phyloP scores from a whole-genome alignment of 352 stramenopile genomes.

The Pythium grandisporangium region DNA sequence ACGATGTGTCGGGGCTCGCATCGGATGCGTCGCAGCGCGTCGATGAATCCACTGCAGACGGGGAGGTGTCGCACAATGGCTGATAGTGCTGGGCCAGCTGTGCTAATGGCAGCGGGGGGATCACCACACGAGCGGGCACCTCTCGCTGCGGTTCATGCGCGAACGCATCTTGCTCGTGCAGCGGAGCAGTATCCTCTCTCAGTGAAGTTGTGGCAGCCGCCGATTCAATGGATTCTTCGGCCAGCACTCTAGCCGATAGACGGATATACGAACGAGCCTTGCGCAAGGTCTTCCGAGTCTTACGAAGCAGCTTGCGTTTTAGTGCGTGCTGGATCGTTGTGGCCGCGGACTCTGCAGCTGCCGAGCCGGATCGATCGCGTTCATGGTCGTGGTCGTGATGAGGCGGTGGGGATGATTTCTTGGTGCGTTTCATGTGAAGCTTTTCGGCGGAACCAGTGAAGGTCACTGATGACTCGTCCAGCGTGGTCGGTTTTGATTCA shows the following conservation, averaged over 20 bases:
- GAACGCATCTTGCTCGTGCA: too few relatives aligned
- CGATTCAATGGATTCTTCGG: slow-evolving; percentile 10
- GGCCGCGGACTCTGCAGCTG: slow-evolving; percentile 18
- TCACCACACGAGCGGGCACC: too few relatives aligned
- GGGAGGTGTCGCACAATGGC: too few relatives aligned
- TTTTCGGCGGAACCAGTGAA: too few relatives aligned
- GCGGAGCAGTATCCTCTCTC: not conserved
- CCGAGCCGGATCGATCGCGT: slow-evolving; percentile 1
- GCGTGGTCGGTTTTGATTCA: too few relatives aligned
- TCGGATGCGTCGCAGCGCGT: slow-evolving; percentile 1
- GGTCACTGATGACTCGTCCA: too few relatives aligned
- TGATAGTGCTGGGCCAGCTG: too few relatives aligned
- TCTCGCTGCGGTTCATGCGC: not conserved
- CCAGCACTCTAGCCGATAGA: slow-evolving; percentile 30
- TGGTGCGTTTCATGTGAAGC: not conserved
- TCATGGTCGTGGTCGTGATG: not conserved
- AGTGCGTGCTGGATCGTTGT: slow-evolving; percentile 35
- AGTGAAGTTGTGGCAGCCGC: not conserved
- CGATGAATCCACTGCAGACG: not conserved
- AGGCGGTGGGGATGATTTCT: not conserved
- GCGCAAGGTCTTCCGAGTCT: slow-evolving; percentile 9
- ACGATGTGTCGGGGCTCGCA: not conserved
- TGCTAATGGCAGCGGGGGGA: too few relatives aligned
- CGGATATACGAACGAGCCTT: slow-evolving; percentile 29
- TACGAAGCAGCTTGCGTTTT: slow-evolving; percentile 22